Evolutionary conservation across 768 basidiomycete species (phyloP), one percentile per base, ranked within the genome.

Genomic region (Termitomyces sp.): DNA sequence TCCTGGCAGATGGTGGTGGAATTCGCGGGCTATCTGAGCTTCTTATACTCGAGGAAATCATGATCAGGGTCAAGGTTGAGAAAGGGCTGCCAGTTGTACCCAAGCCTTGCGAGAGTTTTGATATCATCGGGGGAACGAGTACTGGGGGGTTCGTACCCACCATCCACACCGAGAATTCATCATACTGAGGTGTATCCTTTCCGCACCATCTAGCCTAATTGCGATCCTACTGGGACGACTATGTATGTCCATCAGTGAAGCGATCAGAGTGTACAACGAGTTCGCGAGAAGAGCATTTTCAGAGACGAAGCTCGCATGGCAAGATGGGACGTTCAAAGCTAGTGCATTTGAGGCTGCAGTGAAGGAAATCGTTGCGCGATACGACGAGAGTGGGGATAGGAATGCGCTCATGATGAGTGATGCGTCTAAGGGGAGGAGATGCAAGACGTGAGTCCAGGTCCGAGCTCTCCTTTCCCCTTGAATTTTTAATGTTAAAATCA

Each of bases 141-240:
- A 64, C 67, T 33, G 67, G 67, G 24, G 67, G 67, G 67, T 66
- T 12, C 32, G 63, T 40, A 30, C 30, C 3, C 9, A 30, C 30
- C 7, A 4, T 30, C 30, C 30, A n/a, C 30, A 34, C 34, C 9
- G 10, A 30, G 34, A 13, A 10, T 34, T 13, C 34, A 34, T 34
- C 2, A 13, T 34, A 34, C 10, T 34, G 7, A 34, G 12, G 16
- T 16, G 12, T 48, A 5, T 4, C 13, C 4, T 34, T 20, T 12
- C 26, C 1, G 30, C 47, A n/a, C n/a, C n/a, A n/a, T n/a, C n/a
- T n/a, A 65, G 60, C 6, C 22, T 69, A 24, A 66, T 70, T 20
- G 65, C 68, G 2, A 45, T 69, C 9, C 64, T 69, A 60, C 58
- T 70, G 5, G 68, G 69, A 4, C 59, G 69, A 7, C 64, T 70